Evolutionary conservation across 1,139 yeast species (phyloP).

Genomic region (Nakaseomyces glabratus): DNA sequence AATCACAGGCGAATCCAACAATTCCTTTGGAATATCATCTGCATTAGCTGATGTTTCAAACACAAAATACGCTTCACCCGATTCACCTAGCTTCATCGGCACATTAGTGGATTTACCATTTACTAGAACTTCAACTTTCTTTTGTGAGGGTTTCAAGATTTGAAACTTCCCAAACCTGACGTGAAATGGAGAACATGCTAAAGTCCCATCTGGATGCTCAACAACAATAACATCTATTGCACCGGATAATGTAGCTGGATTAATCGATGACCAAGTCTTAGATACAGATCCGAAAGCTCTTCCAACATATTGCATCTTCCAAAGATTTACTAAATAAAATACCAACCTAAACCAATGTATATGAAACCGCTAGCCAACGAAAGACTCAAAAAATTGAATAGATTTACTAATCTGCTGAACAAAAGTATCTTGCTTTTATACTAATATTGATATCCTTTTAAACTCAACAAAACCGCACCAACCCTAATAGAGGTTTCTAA

Average conservation of each 20-base stretch:
- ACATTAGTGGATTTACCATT: slow-evolving; percentile 74
- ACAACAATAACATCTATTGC: slow-evolving; percentile 96
- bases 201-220: slow-evolving; percentile 77
- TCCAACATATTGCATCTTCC: slow-evolving; percentile 85
- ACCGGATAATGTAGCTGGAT: slow-evolving; percentile 93
- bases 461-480: no score
- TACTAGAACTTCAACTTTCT: slow-evolving; percentile 80
- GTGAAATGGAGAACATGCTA: slow-evolving; percentile 94
- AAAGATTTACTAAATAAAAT: no score
- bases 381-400: no score
- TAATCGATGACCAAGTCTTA: slow-evolving; percentile 93
- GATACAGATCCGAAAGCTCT: slow-evolving; percentile 91
- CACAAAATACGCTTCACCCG: slow-evolving; percentile 96
- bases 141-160: slow-evolving; percentile 88
- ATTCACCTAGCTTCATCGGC: slow-evolving; percentile 95
- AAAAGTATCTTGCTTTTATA: no score
- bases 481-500: no score
- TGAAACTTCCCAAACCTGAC: slow-evolving; percentile 93
- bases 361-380: no score
- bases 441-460: no score
- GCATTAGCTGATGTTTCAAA: slow-evolving; percentile 63
- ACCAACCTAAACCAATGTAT: no score
- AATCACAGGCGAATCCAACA: slow-evolving; percentile 85
- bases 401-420: no score
- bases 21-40: slow-evolving; percentile 60